Evolutionary conservation across 169 alveolate species (phyloP).

Genomic region (Perkinsus marinus): DNA sequence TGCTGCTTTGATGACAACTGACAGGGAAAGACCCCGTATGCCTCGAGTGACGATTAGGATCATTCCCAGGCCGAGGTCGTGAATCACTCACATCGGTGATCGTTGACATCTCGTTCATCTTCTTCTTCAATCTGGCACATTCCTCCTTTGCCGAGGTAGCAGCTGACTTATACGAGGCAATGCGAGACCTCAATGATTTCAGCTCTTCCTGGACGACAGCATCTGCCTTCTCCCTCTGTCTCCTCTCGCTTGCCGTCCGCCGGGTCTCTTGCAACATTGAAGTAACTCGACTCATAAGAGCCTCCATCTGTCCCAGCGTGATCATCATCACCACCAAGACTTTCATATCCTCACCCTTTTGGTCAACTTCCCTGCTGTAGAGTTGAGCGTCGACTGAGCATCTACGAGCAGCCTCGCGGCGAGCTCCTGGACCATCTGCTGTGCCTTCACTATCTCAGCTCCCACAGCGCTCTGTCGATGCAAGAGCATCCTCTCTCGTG

Average conservation of each 20-base stretch:
- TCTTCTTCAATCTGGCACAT: neutral
- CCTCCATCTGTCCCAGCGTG: neutral
- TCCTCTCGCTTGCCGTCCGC: neutral
- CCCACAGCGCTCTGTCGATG: neutral
- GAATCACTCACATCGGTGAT: neutral
- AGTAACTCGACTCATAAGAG: neutral
- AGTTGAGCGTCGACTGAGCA: neutral
- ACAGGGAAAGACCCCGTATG: neutral
- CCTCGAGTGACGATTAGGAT: too few species aligned
- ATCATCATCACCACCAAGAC: neutral
- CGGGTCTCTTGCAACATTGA: neutral
- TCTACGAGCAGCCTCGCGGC: neutral
- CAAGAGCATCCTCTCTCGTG: neutral
- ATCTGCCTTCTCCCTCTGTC: neutral
- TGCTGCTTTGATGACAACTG: neutral
- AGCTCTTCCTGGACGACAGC: neutral
- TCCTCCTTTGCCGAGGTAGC: neutral
- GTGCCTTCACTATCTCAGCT: neutral
- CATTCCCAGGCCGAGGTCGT: too few species aligned
- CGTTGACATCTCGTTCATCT: neutral
- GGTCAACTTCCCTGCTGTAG: neutral
- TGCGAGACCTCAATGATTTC: neutral
- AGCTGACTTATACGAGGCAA: neutral
- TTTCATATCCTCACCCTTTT: neutral
- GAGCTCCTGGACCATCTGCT: neutral